phyloP scores from a whole-genome alignment of 768 basidiomycete genomes.

The Collybia mongolica region DNA sequence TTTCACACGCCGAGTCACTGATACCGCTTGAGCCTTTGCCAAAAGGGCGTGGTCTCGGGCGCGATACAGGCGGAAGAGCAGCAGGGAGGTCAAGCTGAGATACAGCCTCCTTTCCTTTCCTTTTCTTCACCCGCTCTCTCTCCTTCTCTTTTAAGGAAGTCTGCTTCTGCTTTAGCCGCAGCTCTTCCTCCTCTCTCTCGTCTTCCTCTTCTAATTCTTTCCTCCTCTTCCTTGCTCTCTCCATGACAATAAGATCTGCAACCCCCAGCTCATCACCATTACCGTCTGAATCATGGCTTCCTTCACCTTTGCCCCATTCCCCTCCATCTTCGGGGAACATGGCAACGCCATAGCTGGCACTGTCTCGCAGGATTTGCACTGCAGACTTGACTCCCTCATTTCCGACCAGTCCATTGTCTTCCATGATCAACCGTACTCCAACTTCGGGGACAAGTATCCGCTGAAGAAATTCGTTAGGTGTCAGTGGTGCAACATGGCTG shows the following conservation, averaged over 20 bases:
- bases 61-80: constrained; percentile 6
- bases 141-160: constrained; percentile 1
- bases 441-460: constrained; percentile 90
- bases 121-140: constrained; percentile 9
- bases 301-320: constrained; percentile 33
- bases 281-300: constrained; percentile 12
- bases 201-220: constrained; percentile 43
- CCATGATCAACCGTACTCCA: constrained; percentile 76
- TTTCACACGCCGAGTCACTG: constrained; percentile 9
- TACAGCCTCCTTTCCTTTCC: constrained; percentile 14
- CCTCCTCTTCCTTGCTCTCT: constrained; percentile 49
- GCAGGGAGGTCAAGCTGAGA: not conserved
- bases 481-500: constrained; percentile 59
- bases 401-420: constrained; percentile 57
- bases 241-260: constrained; percentile 53
- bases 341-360: constrained; percentile 78
- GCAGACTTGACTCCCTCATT: constrained; percentile 42
- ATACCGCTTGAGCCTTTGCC: constrained; percentile 18
- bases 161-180: constrained; percentile 10
- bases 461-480: constrained; percentile 73
- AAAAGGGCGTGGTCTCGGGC: constrained; percentile 24
- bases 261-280: constrained; percentile 36
- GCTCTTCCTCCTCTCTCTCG: constrained; percentile 13
- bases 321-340: constrained; percentile 78
- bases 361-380: constrained; percentile 64